Evolutionary conservation across 805 yeast species (phyloP).

Genomic region (Saccharomycopsis oosterbeekiorum): DNA sequence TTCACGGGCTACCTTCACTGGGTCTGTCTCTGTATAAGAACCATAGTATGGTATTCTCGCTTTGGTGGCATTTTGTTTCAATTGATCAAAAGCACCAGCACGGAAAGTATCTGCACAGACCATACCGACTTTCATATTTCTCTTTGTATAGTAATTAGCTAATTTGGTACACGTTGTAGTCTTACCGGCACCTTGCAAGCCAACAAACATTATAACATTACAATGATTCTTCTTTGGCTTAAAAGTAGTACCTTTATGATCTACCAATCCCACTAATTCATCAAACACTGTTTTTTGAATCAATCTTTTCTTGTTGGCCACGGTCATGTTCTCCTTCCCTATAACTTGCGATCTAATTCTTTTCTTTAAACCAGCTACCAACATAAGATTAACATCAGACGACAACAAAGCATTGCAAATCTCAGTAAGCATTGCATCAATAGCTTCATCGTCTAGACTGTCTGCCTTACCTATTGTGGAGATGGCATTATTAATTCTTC

Average conservation of each 20-base stretch:
- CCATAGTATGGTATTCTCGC: conserved; percentile 93
- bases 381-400: conserved; percentile 84
- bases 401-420: conserved; percentile 85
- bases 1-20: conserved; percentile 80
- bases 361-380: conserved; percentile 70
- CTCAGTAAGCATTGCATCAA: conserved; percentile 71
- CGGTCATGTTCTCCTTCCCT: conserved; percentile 40
- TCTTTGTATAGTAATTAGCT: conserved; percentile 86
- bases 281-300: conserved; percentile 91
- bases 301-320: conserved; percentile 63
- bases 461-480: conserved; percentile 50
- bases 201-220: conserved; percentile 92
- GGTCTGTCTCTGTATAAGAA: conserved; percentile 90
- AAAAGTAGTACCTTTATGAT: conserved; percentile 49
- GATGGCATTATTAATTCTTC: conserved; percentile 67
- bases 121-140: conserved; percentile 91
- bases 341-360: conserved; percentile 53
- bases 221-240: conserved; percentile 78
- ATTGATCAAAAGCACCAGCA: conserved; percentile 98
- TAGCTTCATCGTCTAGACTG: conserved; percentile 49
- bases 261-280: conserved; percentile 80
- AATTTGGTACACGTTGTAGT: conserved; percentile 95
- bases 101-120: conserved; percentile 99
- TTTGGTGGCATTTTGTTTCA: conserved; percentile 93
- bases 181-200: conserved; percentile 97